Base-by-base conservation (phyloP, 306 rosid genomes). In the Cicer chorassanicum region DNA sequence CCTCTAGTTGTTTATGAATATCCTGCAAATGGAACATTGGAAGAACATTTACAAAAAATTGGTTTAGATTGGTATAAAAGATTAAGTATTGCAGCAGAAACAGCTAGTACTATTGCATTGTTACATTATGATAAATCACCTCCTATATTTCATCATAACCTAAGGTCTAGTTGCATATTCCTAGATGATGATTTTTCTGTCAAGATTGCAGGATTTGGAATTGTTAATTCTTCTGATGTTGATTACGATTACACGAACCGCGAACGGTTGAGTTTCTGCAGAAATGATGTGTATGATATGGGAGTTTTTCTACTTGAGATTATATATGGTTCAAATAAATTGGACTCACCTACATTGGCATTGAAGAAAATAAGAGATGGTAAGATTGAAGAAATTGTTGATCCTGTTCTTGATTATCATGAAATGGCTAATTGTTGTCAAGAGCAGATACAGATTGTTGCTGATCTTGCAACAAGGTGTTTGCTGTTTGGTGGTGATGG, bases 391-490 rank as follows among this genome's bases (percentile, higher is more conserved):
- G 99, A 92, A 73, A 80, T 94, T 14, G 88, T 87, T 8, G 99
- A 94, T 75, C 97, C 97, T 10, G 55, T 83, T 36, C 89, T 92
- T 8, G 85, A 86, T 78, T 86, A 87, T 64, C 90, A 94, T 40
- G 99, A 92, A 74, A 91, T 85, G 15, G 86, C 91, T 3, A 69
- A 82, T 0, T 55, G 46, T 12, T 81, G 85, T 11, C 82, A 83
- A 36, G 99, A 94, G 78, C 97, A 94, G 56, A 84, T 94, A 34
- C 90, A 85, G 74, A 79, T 76, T 41, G 84, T 92, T 50, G 96
- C 97, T n/a, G 99, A 94, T 74, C 96, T 94, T 62, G 96, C 97
- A 19, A 88, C 93, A 79, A 85, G 96, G 70, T 94, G 99, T 72
- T 12, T 94, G 78, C 68, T 90, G 62, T 92, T 92, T 79, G 95